phyloP scores from a whole-genome alignment of 306 rosid species.

The Acacia acuminata region DNA sequence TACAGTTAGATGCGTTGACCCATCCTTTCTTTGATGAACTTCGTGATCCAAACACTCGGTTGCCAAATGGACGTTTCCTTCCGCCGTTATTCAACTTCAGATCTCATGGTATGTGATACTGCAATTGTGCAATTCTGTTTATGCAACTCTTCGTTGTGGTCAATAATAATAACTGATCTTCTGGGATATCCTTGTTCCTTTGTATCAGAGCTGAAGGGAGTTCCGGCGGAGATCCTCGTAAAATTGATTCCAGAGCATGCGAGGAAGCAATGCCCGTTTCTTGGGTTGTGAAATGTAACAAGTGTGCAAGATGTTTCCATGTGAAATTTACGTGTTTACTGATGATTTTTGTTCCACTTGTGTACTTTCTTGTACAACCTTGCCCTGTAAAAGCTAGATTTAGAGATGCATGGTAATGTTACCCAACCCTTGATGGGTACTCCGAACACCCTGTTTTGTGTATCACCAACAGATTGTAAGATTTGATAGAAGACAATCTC shows the following conservation, averaged over 20 bases:
- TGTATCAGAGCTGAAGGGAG: constrained; percentile 78
- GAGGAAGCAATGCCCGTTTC: constrained; percentile 78
- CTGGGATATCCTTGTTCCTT: constrained; percentile 17
- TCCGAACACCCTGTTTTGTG: constrained; percentile 35
- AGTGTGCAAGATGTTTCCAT: constrained; percentile 15
- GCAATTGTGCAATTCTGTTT: not conserved
- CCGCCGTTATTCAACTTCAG: constrained; percentile 87
- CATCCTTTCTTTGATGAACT: constrained; percentile 92
- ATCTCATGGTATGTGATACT: constrained; percentile 64
- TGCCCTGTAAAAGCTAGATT: constrained; percentile 54
- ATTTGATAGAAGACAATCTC: constrained; percentile 40
- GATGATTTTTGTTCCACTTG: constrained; percentile 30
- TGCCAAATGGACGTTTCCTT: constrained; percentile 87
- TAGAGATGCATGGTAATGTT: constrained; percentile 47
- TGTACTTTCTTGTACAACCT: constrained; percentile 42
- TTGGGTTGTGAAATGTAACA: constrained; percentile 54
- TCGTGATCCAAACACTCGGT: constrained; percentile 72
- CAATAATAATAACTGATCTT: constrained; percentile 10
- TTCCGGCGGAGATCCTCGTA: constrained; percentile 59
- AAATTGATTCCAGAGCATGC: constrained; percentile 85
- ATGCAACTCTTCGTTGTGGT: not conserved
- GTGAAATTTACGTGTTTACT: constrained; percentile 37
- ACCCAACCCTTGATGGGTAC: constrained; percentile 47
- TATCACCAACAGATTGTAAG: constrained; percentile 41
- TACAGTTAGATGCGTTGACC: constrained; percentile 82